Evolutionary conservation across 768 basidiomycete genomes (phyloP).

Genomic region (Kondoa subrosea): DNA sequence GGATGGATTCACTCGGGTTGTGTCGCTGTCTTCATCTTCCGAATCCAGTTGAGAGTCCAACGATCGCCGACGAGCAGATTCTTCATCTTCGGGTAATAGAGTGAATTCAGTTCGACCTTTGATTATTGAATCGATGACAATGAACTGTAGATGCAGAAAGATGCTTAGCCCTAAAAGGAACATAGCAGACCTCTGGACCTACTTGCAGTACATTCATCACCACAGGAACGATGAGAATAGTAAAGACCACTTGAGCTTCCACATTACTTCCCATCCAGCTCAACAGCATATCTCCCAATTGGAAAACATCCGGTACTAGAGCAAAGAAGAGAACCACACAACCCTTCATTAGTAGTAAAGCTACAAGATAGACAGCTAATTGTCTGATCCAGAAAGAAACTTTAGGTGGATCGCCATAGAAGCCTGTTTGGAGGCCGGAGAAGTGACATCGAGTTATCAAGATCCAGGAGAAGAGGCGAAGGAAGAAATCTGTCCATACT

Average conservation of each 20-base stretch:
- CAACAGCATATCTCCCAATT: slow-evolving; percentile 70
- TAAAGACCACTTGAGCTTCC: slow-evolving; percentile 33
- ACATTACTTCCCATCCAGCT: slow-evolving; percentile 57
- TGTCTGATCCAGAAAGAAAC: slow-evolving; percentile 34
- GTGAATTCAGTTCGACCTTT: neutral
- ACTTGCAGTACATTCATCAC: slow-evolving; percentile 33
- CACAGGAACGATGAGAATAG: slow-evolving; percentile 73
- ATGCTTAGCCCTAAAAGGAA: slow-evolving; percentile 36
- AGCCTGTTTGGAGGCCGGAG: slow-evolving; percentile 66
- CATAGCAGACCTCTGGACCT: neutral
- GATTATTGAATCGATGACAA: slow-evolving; percentile 84
- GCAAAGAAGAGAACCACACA: slow-evolving; percentile 61
- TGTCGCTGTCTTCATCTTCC: neutral
- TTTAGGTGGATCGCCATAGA: slow-evolving; percentile 46
- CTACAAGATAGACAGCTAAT: slow-evolving; percentile 54
- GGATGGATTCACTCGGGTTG: neutral
- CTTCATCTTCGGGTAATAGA: slow-evolving; percentile 3
- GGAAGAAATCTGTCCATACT: slow-evolving; percentile 13
- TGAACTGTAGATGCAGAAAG: slow-evolving; percentile 67
- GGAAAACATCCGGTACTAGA: slow-evolving; percentile 46
- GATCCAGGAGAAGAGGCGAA: slow-evolving; percentile 41
- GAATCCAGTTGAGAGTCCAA: neutral
- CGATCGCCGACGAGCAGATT: neutral
- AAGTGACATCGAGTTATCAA: slow-evolving; percentile 49
- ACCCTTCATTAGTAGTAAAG: slow-evolving; percentile 77